These are phyloP conservation scores for Stereum hirsutum DNA, from an alignment of 1,284 basidiomycete species.

Conservation along the genomic window DNA sequence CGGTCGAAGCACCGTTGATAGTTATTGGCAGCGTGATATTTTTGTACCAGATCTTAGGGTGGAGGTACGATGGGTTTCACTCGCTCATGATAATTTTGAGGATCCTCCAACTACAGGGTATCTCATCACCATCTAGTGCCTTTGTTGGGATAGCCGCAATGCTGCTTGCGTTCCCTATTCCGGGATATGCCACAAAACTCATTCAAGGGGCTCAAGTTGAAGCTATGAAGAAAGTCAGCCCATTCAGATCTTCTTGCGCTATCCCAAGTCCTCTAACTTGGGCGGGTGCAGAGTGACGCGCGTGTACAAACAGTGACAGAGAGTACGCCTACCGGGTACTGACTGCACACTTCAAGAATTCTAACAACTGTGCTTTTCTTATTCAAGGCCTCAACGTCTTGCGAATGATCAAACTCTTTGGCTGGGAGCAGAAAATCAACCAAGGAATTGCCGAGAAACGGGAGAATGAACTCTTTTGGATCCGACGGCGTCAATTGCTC, in stretches of 20 bases:
- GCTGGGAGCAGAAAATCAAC: conserved; percentile 41
- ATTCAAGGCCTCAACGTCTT: conserved; percentile 31
- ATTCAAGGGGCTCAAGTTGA: conserved; percentile 21
- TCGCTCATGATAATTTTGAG: too few relatives aligned
- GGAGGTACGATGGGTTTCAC: conserved; percentile 25
- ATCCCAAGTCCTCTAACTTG: conserved; percentile 18
- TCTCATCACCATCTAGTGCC: too few relatives aligned
- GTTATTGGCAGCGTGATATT: conserved; percentile 31
- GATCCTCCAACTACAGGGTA: too few relatives aligned
- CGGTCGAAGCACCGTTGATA: conserved; percentile 25
- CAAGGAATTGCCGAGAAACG: conserved; percentile 36
- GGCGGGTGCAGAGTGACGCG: conserved; percentile 29
- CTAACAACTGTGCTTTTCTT: neutral
- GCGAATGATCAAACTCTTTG: conserved; percentile 54
- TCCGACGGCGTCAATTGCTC: conserved; percentile 32
- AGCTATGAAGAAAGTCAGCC: conserved; percentile 22
- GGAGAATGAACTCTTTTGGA: conserved; percentile 43
- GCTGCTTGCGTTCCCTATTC: conserved; percentile 40
- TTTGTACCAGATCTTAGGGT: conserved; percentile 38
- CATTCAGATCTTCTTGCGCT: neutral
- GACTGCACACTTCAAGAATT: neutral
- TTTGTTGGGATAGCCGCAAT: conserved; percentile 46
- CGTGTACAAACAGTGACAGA: conserved; percentile 44
- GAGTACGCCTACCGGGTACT: conserved; percentile 18
- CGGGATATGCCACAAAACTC: conserved; percentile 24